Base-by-base conservation (phyloP, 257 asterid genomes). In the Striga asiatica region DNA sequence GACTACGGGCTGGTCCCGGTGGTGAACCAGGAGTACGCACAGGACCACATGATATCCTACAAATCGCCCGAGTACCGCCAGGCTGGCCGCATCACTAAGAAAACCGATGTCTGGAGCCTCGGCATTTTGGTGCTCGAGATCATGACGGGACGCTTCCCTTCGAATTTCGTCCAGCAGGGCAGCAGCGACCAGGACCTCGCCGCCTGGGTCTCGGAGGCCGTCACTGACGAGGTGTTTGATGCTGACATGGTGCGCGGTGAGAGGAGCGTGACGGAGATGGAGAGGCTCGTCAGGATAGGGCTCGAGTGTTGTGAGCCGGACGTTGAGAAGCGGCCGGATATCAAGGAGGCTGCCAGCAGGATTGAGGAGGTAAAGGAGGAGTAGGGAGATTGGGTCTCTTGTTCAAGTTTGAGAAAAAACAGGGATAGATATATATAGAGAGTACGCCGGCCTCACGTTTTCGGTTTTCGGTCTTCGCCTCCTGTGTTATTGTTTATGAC, bases 1-100 rank as follows among this genome's bases (percentile, higher is more conserved):
- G 97, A 92, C 78, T 84, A 92, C 45, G 93, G 79, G 0, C 66
- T 92, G n/a, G 72, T 85, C 23, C 97, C 99, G 2, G 72, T 92
- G 1, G 93, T 82, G 11, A 91, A 87, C 35, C 74, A 62, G 31
- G 93, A 87, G 37, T 83, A 87, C 51, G 98, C 95, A 0, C 81
- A 74, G n/a, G 75, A 76, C 1, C 81, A 80, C 77, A 78, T 91
- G 93, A 56, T 77, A 57, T 83, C 94, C 31, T 91, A 87, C 80
- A 84, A 76, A 19, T 81, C 94, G 4, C 97, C 98, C 0, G 97
- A 91, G 71, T 76, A 60, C 72, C 72, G 68, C 53, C 73, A 49
- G 22, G 56, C 56, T 6, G 67, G 84, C 1, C 80, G 87, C n/a
- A 75, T 88, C 71, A 81, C 86, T 1, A 78, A 75, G 78, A 88